Base-by-base conservation (phyloP, 1,284 basidiomycete genomes). In the Leccinum fallax region DNA sequence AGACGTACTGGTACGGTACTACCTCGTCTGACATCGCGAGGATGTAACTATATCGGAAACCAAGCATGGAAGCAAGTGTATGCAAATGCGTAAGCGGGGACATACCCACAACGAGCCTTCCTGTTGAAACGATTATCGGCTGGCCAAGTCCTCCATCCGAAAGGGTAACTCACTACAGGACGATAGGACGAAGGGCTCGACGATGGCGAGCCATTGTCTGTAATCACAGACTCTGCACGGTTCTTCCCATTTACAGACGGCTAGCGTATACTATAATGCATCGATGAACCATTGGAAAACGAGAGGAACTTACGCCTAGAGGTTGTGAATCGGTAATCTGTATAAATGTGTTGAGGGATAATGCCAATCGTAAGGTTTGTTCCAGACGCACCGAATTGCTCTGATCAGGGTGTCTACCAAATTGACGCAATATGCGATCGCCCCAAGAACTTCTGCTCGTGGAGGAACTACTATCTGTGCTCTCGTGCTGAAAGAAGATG, bases 231-330 rank as follows among this genome's bases (percentile, higher is more conserved):
- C 13, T 49, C 43, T 3, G 56, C 32, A 16, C 19, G 8, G 15
- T 48, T 46, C 28, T 59, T 62, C 40, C 26, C 58, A 24, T 21
- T 56, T 11, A 26, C 11, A 53, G 61, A 53, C 1, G 60, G 38
- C 68, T 71, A 34, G 28, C 7, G 16, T 13, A 54, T 32, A 43
- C 19, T 7, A 10, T 53, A 5, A 9, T 34, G 19, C 1, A 28
- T 49, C 1, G 1, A 34, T 38, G 21, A 46, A 10, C 6, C 15
- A 32, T 9, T 40, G 9, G 9, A 21, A 6, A 40, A 43, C 2
- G 2, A 52, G 11, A 32, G 15, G 26, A 30, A 57, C 70, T 16
- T 60, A 72, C 67, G 15, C 52, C 55, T 5, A 34, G 30, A 36
- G 53, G 34, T 30, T 3, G 58, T 2, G 19, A 26, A 16, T 30